Evolutionary conservation across 2,329 filamentous ascomycete species (phyloP).

Genomic region (Sporothrix schenckii): DNA sequence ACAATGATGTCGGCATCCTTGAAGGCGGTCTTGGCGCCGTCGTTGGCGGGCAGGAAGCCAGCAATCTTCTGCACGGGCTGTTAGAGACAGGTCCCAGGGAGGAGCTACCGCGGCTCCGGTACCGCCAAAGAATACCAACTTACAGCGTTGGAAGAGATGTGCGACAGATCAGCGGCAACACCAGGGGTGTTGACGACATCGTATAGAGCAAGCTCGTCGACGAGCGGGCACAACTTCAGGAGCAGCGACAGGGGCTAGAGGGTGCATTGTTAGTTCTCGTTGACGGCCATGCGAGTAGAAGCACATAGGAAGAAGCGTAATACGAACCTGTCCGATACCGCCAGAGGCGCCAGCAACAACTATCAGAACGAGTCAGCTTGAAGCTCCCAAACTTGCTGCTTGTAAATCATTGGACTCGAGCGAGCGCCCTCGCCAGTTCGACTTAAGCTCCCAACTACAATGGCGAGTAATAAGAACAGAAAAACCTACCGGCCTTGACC

Average conservation of each 20-base stretch:
- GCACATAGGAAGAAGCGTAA: background rate
- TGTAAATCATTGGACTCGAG: background rate
- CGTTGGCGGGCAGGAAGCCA: slow-evolving; percentile 83
- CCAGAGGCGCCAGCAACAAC: slow-evolving; percentile 94
- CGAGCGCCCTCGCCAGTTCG: background rate
- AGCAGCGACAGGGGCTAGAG: slow-evolving; percentile 91
- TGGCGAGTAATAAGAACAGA: background rate
- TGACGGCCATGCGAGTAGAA: background rate
- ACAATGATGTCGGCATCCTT: slow-evolving; percentile 94
- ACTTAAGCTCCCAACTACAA: background rate
- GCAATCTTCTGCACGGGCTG: slow-evolving; percentile 67
- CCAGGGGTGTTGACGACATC: slow-evolving; percentile 99
- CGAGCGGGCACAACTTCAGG: slow-evolving; percentile 83
- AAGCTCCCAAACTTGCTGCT: background rate
- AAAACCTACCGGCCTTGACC: slow-evolving; percentile 46
- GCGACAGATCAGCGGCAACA: slow-evolving; percentile 92
- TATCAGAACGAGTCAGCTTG: slow-evolving; percentile 40
- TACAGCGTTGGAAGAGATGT: slow-evolving; percentile 89
- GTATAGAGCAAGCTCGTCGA: slow-evolving; percentile 94
- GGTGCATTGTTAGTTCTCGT: slow-evolving; percentile 16
- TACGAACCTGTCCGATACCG: slow-evolving; percentile 91
- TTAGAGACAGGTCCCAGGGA: background rate
- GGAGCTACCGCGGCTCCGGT: slow-evolving; percentile 22
- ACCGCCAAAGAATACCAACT: slow-evolving; percentile 38
- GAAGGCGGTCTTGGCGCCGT: slow-evolving; percentile 83